Evolutionary conservation across 225 moss, liverwort and hornwort genomes (phyloP), one percentile per base, ranked within the genome.

Genomic region (Physcomitrellopsis africana): DNA sequence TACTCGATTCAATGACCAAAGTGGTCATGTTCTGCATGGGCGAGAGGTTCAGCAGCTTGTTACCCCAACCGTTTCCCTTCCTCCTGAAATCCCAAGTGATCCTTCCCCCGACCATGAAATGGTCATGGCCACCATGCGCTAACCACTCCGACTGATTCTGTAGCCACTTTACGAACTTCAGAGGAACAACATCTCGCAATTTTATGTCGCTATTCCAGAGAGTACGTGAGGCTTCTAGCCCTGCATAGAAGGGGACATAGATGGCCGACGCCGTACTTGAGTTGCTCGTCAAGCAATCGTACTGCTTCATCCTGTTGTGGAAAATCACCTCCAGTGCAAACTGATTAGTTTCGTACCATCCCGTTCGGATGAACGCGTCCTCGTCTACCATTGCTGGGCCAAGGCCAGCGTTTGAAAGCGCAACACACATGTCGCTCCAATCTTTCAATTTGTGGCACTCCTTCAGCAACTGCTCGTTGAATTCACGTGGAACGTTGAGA

Each of bases 81-180:
- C 89, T 70, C 8, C 89, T 60, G 3, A 89, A 89, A 51, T 89
- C 89, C 89, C 89, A 89, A 3, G 89, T 89, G 37, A 84, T 89
- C 4, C 89, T 63, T 0, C 89, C 89, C 1, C 79, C 84, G 0
- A 89, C 86, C 72, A 86, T 78, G 75, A 89, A 89, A 27, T 89
- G 89, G 46, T 89, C 86, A 10, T 76, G 74, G 19, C 89, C 89
- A 11, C 24, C 3, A 22, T 74, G 68, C 0, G 67, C 1, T 3
- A 15, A 46, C 89, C 89, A 89, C 58, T 84, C 81, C 8, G 81
- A 79, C 58, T 80, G 89, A 8, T 68, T 5, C 22, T 68, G 51
- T 12, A 89, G 65, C 89, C 89, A 89, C 3, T 69, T 29, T 11
- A 63, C 61, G 8, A 89, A 76, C 65, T 59, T 65, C 11, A 24